These are phyloP conservation scores for Agaricus sinodeliciosus DNA, from an alignment of 768 basidiomycete species.

Conservation along the genomic window DNA sequence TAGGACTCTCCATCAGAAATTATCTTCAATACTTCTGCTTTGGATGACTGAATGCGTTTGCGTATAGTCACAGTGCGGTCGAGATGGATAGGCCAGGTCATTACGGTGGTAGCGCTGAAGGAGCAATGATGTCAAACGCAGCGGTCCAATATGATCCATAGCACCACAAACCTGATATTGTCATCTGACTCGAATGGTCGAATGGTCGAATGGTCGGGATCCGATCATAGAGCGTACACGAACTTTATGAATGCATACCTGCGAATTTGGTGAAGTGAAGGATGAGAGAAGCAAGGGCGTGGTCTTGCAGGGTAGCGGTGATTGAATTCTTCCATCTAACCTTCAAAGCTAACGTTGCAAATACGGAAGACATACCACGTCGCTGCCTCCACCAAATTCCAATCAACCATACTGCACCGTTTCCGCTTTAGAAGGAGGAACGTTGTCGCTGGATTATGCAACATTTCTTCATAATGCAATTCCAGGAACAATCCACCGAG, in stretches of 20 bases:
- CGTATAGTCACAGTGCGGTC: constrained; percentile 19
- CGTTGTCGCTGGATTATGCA: constrained; percentile 29
- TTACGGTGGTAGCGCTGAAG: background rate
- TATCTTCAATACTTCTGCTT: constrained; percentile 3
- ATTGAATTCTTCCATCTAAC: too few species aligned
- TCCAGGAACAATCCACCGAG: constrained; percentile 19
- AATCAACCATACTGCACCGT: constrained; percentile 46
- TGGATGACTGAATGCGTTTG: constrained; percentile 16
- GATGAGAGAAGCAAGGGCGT: too few species aligned
- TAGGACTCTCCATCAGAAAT: constrained; percentile 1
- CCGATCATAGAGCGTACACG: too few species aligned
- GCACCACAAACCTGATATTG: too few species aligned
- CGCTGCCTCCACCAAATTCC: constrained; percentile 31
- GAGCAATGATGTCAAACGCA: too few species aligned
- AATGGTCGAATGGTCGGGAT: too few species aligned
- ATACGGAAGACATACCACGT: constrained; percentile 5
- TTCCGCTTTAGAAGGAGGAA: constrained; percentile 51
- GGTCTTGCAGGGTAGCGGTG: too few species aligned
- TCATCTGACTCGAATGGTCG: too few species aligned
- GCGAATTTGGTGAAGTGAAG: too few species aligned
- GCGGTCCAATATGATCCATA: too few species aligned
- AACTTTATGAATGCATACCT: too few species aligned
- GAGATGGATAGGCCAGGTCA: constrained; percentile 25
- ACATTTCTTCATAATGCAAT: constrained; percentile 28
- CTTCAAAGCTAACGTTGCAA: too few species aligned